Conservation (phyloP, 768 basidiomycete genomes). For the Hydnomerulius pinastri region DNA sequence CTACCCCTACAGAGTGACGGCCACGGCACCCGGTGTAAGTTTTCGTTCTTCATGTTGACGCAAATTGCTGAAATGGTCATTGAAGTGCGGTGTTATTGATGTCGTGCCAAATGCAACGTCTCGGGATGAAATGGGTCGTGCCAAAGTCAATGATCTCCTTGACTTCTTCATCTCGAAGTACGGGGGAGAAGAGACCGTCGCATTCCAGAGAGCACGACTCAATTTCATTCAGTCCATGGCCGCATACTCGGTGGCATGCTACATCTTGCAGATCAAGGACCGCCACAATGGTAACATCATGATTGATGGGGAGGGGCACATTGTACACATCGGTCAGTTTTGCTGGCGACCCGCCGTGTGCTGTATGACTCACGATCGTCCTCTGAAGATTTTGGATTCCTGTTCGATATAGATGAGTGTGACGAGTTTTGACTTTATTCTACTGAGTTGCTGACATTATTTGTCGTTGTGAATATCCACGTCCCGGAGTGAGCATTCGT, state of each 20-base stretch:
- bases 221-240: conserved; percentile 99
- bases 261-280: conserved; percentile 98
- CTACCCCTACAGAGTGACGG: conserved; percentile 95
- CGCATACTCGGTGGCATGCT: conserved; percentile 97
- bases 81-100: conserved; percentile 95
- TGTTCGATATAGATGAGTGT: conserved; percentile 98
- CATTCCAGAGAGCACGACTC: conserved; percentile 89
- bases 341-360: neutral
- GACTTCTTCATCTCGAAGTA: conserved; percentile 95
- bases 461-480: conserved; percentile 32
- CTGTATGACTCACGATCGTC: conserved; percentile 9
- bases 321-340: conserved; percentile 86
- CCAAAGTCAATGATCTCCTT: conserved; percentile 94
- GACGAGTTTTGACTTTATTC: conserved; percentile 6
- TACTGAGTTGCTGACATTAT: conserved; percentile 28
- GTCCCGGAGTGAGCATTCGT: conserved; percentile 57
- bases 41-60: neutral
- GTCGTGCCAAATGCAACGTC: conserved; percentile 98
- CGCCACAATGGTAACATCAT: conserved; percentile 99
- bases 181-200: conserved; percentile 83
- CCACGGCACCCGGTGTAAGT: conserved; percentile 92
- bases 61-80: neutral
- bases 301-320: conserved; percentile 98
- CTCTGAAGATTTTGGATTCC: conserved; percentile 84
- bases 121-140: conserved; percentile 98